A percentile compares a stretch with the other conserved stretches of the same genome.
Evolutionary conservation across 345 rosid genomes (phyloP).

Genomic region (Melastoma malabathricum): DNA sequence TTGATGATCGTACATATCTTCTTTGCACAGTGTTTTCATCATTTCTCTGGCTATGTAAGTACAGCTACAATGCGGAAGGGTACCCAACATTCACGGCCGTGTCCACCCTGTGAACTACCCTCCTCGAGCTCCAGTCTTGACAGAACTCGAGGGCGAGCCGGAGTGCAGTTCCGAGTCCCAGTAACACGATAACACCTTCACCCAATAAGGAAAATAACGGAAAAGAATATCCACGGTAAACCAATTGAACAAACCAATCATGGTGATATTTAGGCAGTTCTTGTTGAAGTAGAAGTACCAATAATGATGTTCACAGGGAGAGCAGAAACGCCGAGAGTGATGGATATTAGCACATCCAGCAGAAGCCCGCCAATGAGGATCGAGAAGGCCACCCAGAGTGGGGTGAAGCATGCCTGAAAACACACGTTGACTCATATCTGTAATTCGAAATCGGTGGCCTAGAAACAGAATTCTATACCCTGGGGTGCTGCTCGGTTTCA

Average conservation of each 20-base stretch:
- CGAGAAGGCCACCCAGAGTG: slow-evolving; percentile 88
- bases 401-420: slow-evolving; percentile 67
- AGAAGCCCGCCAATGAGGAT: slow-evolving; percentile 77
- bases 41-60: slow-evolving; percentile 20
- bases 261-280: too few relatives aligned
- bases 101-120: slow-evolving; percentile 63
- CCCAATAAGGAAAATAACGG: background rate
- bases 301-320: slow-evolving; percentile 87
- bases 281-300: slow-evolving; percentile 20
- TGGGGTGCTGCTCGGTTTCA: slow-evolving; percentile 31
- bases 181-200: slow-evolving; percentile 80
- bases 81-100: slow-evolving; percentile 35
- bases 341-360: slow-evolving; percentile 76
- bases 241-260: slow-evolving; percentile 7
- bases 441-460: background rate
- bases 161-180: slow-evolving; percentile 86
- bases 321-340: slow-evolving; percentile 75
- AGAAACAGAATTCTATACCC: slow-evolving; percentile 27
- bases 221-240: background rate
- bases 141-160: slow-evolving; percentile 71
- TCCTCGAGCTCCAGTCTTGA: slow-evolving; percentile 72
- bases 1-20: background rate
- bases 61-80: slow-evolving; percentile 52
- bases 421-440: slow-evolving; percentile 2
- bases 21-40: background rate